Conservation (phyloP, 176 grass and related monocot species). For the Rhynchospora breviuscula region DNA sequence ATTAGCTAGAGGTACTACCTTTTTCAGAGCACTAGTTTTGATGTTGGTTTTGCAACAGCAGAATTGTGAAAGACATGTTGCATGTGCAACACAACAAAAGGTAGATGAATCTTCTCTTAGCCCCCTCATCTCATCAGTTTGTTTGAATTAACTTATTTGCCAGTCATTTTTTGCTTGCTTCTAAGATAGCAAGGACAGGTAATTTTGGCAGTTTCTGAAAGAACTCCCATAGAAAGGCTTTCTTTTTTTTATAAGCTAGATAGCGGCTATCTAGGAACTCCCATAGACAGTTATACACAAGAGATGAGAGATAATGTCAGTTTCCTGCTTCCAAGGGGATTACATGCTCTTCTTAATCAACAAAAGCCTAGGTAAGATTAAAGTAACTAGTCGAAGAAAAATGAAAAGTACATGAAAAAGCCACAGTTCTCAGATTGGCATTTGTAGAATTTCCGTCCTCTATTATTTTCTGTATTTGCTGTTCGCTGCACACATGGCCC, state of each 20-base stretch:
- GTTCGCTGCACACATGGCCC: constrained; percentile 43
- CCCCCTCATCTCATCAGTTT: not conserved
- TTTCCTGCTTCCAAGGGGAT: too few relatives aligned
- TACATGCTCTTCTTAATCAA: too few relatives aligned
- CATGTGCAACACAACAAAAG: not conserved
- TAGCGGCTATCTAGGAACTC: too few relatives aligned
- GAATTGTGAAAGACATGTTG: not conserved
- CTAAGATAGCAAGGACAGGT: not conserved
- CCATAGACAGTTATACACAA: not conserved
- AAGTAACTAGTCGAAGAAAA: not conserved
- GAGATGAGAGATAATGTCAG: not conserved
- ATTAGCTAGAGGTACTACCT: not conserved
- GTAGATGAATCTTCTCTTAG: not conserved
- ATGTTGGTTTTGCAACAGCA: not conserved
- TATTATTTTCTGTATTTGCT: constrained; percentile 80
- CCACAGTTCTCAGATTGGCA: constrained; percentile 54
- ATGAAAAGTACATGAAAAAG: constrained; percentile 60
- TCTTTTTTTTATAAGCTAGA: not conserved
- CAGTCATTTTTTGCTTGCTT: not conserved
- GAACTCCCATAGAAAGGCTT: not conserved
- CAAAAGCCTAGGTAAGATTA: not conserved
- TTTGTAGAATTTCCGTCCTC: constrained; percentile 86
- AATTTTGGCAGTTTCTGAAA: not conserved
- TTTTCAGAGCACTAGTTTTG: not conserved
- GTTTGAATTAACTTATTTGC: not conserved